phyloP scores from a whole-genome alignment of 176 grass and related monocot species.

The Rhynchospora tenuis region DNA sequence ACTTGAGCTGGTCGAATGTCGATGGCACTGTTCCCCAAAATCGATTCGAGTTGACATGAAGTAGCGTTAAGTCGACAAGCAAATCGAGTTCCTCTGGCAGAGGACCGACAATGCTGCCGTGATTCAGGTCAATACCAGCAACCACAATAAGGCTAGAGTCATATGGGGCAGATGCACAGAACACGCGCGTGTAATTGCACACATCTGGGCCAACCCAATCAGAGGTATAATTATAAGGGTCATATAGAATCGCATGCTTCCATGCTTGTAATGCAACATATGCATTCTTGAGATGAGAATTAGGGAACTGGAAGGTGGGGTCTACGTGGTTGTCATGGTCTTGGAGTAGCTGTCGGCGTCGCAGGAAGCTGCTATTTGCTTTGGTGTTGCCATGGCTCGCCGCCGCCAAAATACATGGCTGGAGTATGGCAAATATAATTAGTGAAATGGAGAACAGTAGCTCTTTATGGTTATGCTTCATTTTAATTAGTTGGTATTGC shows the following conservation, averaged over 20 bases:
- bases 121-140: constrained; percentile 85
- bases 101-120: constrained; percentile 82
- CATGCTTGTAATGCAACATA: constrained; percentile 67
- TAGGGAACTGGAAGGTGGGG: constrained; percentile 16
- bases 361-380: neutral
- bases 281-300: constrained; percentile 38
- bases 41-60: constrained; percentile 88
- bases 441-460: too few species aligned
- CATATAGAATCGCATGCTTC: constrained; percentile 69
- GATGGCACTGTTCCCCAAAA: constrained; percentile 66
- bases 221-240: constrained; percentile 39
- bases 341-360: neutral
- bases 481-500: too few species aligned
- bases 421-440: neutral
- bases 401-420: neutral
- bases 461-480: too few species aligned
- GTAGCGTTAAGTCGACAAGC: constrained; percentile 58
- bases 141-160: constrained; percentile 31
- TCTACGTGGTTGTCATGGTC: neutral
- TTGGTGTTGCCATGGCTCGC: neutral
- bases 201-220: constrained; percentile 47
- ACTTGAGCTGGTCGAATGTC: constrained; percentile 34
- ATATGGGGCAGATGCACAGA: constrained; percentile 17
- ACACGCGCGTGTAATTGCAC: constrained; percentile 47
- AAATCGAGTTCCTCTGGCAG: constrained; percentile 65